Evolutionary conservation across 2,329 filamentous ascomycete genomes (phyloP).

Genomic region (Botrytis aclada): DNA sequence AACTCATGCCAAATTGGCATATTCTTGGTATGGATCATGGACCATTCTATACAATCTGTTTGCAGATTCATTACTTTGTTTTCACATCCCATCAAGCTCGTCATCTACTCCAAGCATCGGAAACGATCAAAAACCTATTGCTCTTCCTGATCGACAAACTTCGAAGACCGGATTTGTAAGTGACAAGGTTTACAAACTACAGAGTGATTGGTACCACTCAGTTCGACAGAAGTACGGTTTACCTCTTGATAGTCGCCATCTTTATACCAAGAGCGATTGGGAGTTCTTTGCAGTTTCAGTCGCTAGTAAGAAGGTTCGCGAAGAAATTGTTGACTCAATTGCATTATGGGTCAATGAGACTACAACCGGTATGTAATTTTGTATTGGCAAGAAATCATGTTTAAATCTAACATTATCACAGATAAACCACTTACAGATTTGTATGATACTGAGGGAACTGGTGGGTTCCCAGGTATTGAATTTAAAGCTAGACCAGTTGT

Average conservation of each 20-base stretch:
- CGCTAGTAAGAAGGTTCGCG: constrained; percentile 63
- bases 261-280: constrained; percentile 90
- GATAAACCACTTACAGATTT: constrained; percentile 78
- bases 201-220: constrained; percentile 76
- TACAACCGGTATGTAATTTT: constrained; percentile 50
- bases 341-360: constrained; percentile 85
- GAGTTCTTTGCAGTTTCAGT: constrained; percentile 85
- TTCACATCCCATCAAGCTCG: constrained; percentile 53
- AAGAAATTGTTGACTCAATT: constrained; percentile 70
- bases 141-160: constrained; percentile 7
- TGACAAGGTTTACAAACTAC: constrained; percentile 70
- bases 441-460: constrained; percentile 75
- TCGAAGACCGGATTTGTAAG: constrained; percentile 61
- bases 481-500: constrained; percentile 84
- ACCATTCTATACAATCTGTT: constrained; percentile 71
- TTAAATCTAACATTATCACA: constrained; percentile 28
- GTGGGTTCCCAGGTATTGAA: constrained; percentile 68
- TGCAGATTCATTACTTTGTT: constrained; percentile 72
- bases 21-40: constrained; percentile 73
- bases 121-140: constrained; percentile 32
- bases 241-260: constrained; percentile 75
- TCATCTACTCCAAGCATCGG: constrained; percentile 28
- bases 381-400: neutral
- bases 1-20: constrained; percentile 66
- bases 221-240: constrained; percentile 80